These are phyloP conservation scores for Dillenia suffruticosa DNA, from an alignment of 164 flowering plant species.

Conservation along the genomic window DNA sequence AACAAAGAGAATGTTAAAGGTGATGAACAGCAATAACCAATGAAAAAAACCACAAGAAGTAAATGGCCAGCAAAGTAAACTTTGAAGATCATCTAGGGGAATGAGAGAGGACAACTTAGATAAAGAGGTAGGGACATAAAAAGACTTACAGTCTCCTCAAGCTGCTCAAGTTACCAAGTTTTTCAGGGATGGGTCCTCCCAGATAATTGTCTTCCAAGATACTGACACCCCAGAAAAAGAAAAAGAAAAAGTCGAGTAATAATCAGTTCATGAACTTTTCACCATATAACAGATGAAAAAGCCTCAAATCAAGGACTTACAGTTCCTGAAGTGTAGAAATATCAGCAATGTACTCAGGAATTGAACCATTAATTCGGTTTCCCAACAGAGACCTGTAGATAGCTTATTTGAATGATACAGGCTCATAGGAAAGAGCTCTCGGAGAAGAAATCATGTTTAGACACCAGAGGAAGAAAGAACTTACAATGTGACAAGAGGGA, in stretches of 20 bases:
- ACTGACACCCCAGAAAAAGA: slow-evolving; percentile 15
- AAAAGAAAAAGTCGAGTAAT: not conserved
- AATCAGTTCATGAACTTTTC: too few relatives aligned
- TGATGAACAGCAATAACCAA: too few relatives aligned
- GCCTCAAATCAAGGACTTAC: slow-evolving; percentile 32
- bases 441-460: not conserved
- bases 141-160: slow-evolving; percentile 51
- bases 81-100: not conserved
- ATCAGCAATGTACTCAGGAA: slow-evolving; percentile 50
- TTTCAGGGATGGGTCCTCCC: slow-evolving; percentile 38
- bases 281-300: not conserved
- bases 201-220: slow-evolving; percentile 54
- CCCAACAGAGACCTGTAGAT: slow-evolving; percentile 51
- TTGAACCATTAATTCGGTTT: slow-evolving; percentile 59
- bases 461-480: slow-evolving; percentile 11
- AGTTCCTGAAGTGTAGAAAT: slow-evolving; percentile 43
- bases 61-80: too few relatives aligned
- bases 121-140: not conserved
- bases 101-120: not conserved
- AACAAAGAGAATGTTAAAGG: too few relatives aligned
- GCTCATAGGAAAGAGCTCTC: not conserved
- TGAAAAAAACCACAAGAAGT: not conserved
- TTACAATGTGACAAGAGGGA: slow-evolving; percentile 58
- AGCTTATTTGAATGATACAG: not conserved
- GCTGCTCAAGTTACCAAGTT: slow-evolving; percentile 44